phyloP scores from a whole-genome alignment of 306 rosid genomes.

The Fragaria nilgerrensis region DNA sequence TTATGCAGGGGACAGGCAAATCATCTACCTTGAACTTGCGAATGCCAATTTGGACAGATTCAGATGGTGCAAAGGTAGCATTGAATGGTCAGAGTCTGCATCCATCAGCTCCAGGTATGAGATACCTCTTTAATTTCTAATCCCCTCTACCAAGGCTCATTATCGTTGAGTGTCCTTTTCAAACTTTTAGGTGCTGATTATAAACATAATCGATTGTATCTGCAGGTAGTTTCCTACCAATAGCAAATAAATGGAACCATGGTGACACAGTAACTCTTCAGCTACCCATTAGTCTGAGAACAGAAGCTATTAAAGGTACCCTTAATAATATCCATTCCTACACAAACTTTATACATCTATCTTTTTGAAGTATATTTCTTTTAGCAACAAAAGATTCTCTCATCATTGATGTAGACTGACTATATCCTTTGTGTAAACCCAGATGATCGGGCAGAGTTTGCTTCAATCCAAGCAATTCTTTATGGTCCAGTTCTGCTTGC shows the following conservation, averaged over 20 bases:
- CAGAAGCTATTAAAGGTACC: slow-evolving; percentile 71
- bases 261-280: slow-evolving; percentile 61
- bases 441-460: slow-evolving; percentile 72
- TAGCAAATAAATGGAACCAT: slow-evolving; percentile 52
- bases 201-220: neutral
- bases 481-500: slow-evolving; percentile 81
- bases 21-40: slow-evolving; percentile 64
- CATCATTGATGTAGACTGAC: slow-evolving; percentile 17
- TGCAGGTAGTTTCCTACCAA: slow-evolving; percentile 57
- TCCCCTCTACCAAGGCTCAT: neutral
- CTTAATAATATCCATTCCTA: neutral
- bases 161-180: neutral
- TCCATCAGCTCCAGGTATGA: slow-evolving; percentile 56
- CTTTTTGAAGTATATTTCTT: neutral
- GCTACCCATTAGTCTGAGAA: slow-evolving; percentile 63
- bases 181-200: neutral
- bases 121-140: neutral
- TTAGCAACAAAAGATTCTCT: neutral
- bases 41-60: slow-evolving; percentile 67
- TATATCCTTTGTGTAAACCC: slow-evolving; percentile 32
- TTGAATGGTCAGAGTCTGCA: slow-evolving; percentile 44
- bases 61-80: slow-evolving; percentile 40
- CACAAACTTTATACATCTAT: neutral
- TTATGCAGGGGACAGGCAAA: slow-evolving; percentile 38
- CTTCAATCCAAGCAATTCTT: slow-evolving; percentile 69